Evolutionary conservation across 257 asterid species (phyloP), one percentile per base, ranked within the genome.

Genomic region (Solanum ossicruentum): DNA sequence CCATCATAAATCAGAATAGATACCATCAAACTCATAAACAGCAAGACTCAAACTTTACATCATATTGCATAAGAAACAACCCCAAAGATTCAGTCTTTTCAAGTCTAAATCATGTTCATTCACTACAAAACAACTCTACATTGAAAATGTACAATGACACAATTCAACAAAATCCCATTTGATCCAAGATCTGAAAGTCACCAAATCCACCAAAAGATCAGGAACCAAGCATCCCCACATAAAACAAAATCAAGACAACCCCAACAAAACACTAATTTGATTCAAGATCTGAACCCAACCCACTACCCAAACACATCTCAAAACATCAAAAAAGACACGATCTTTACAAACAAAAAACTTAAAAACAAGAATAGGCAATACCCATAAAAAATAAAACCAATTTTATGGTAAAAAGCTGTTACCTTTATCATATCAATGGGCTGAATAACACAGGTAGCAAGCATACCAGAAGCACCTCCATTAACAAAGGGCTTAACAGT

Each of bases 351-450:
- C 10, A 79, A 65, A 10, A 12, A 13, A 20, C 79, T 52, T 39
- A 18, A 36, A 49, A 69, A 39, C 5, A 1, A 70, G 2, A 0
- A 10, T 39, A 39, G 41, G 26, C 28, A 39, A 17, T 10, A 70
- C 28, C 28, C 52, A 18, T 18, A 6, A 5, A 17, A 8, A 39
- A 60, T 15, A 17, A 72, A 84, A 4, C 4, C 11, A 52, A 43
- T 18, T 21, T 4, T 11, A 1, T n/a, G 4, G 5, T 39, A 32
- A 3, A 39, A 84, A 71, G 52, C 4, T 8, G 26, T 70, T 77
- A 96, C 99, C 99, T 96, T 96, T 87, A 96, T 90, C 99, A 96
- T 96, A 86, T 96, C 99, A 87, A 96, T 89, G 67, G 99, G 99
- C 63, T 96, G 99, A 86, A 96, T 93, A 85, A 93, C 98, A 82